Base-by-base conservation (phyloP, 257 asterid genomes). In the Forsythia viridissima region DNA sequence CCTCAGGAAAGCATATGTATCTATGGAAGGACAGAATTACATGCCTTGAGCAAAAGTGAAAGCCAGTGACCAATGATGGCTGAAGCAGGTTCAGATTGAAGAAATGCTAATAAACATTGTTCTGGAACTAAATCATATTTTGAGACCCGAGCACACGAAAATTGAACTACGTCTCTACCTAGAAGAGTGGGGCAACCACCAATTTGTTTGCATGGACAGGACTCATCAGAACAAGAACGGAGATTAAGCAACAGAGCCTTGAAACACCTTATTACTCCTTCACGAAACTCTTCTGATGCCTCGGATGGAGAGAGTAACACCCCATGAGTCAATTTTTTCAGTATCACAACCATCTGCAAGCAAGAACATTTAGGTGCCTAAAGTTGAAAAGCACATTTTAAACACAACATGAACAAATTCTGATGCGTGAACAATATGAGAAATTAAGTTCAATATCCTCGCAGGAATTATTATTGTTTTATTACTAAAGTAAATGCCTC, bases 51-150 rank as follows among this genome's bases (percentile, higher is more conserved):
- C 82, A 93, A 86, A 83, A 96, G 97, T 78, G 98, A 94, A 4
- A 96, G 87, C 99, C 99, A 96, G 81, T 96, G 97, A 51, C 99
- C 99, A 85, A 96, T 83, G 16, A 96, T 96, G 82, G 97, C 90
- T 81, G 98, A 89, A 77, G 98, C 98, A 79, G 93, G 75, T 76
- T 96, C 93, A 75, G 98, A 96, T 86, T 88, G 97, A 74, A 96
- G 97, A 88, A 96, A 96, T 76, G 91, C 87, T 79, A 92, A 84
- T 71, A 88, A 83, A 81, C 99, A 96, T 76, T 91, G 93, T 77
- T 86, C 83, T 10, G 79, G 80, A 59, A 79, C 84, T 6, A 77
- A 79, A 74, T 75, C 73, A 80, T 69, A 41, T 52, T 76, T 84
- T 61, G 85, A 76, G 74, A 79, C 77, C 77, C 20, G 81, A 70